Evolutionary conservation across 2,329 filamentous ascomycete genomes (phyloP).

Genomic region (Mycocentrospora acerina): DNA sequence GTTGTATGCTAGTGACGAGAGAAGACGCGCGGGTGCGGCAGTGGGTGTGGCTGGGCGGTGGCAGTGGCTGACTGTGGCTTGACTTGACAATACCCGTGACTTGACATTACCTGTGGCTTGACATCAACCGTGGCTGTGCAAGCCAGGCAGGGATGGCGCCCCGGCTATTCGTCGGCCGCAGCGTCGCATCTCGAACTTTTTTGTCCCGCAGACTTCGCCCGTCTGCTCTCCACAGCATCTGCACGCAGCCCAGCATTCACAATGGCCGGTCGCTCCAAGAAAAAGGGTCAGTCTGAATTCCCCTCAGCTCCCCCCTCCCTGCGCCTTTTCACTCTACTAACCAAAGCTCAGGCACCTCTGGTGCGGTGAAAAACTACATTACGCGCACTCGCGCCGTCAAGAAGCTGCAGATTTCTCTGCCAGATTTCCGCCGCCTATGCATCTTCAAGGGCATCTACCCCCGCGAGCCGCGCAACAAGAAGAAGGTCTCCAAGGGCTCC

Average conservation of each 20-base stretch:
- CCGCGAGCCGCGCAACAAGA: constrained; percentile 92
- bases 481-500: constrained; percentile 90
- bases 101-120: no score
- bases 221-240: constrained; percentile 5
- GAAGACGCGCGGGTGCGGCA: no score
- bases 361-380: constrained; percentile 97
- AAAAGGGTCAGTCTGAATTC: constrained; percentile 63
- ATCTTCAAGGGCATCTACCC: constrained; percentile 99
- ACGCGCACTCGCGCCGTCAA: constrained; percentile 95
- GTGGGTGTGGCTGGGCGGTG: no score
- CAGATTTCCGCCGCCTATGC: constrained; percentile 96
- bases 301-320: no score
- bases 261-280: constrained; percentile 43
- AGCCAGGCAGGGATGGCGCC: not conserved
- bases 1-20: no score
- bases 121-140: no score
- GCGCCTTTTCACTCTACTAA: constrained; percentile 17
- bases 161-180: constrained; percentile 22
- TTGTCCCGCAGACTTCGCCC: constrained; percentile 22
- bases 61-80: no score
- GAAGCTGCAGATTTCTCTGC: constrained; percentile 95
- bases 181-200: constrained; percentile 34
- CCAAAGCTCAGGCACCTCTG: constrained; percentile 65
- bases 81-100: no score
- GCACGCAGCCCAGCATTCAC: constrained; percentile 7